Evolutionary conservation across 768 basidiomycete species (phyloP), one percentile per base, ranked within the genome.

Genomic region (Pleurotus platypus): DNA sequence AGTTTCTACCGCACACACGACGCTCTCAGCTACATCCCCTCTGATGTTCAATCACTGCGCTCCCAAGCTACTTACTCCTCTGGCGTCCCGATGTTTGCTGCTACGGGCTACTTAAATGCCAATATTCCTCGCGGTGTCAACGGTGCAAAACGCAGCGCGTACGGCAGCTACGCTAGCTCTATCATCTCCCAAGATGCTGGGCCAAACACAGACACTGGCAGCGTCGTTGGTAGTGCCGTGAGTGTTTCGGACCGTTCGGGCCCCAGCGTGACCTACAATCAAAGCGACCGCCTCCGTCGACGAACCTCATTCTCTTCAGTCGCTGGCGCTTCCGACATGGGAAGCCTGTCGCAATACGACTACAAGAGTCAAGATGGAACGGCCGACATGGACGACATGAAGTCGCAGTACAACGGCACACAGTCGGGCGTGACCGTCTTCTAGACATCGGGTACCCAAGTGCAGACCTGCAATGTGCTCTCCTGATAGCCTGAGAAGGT

Each of bases 41-140:
- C 93, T 5, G 97, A 98, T 67, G 91, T 87, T 20, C 96, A 97
- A 68, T 98, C 96, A 2, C 83, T 98, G 46, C 88, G 94, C 55
- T 98, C 96, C 2, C 97, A 99, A 70, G 95, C 96, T 0, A 94
- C 93, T 0, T 95, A 97, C 67, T 90, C 94, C 2, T 94, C 94
- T 8, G 92, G 92, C 22, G 76, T 96, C 27, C 94, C 94, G 13
- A 83, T 91, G 79, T 95, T 94, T 66, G 79, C 83, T 50, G 74
- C 81, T 26, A 80, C 79, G 62, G 84, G 87, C 47, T 85, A 87
- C 9, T 92, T 89, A 65, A 85, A 87, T 46, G 78, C 86, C 48
- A 82, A 82, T 11, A 73, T 85, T 50, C 81, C 85, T 57, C 83
- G 91, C 22, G 82, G 82, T 15, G 76, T 75, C 43, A 80, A 82